Percentiles rank a stretch among this genome's conserved stretches.
phyloP scores from a whole-genome alignment of 257 asterid genomes.

The Capsicum rhomboideum region DNA sequence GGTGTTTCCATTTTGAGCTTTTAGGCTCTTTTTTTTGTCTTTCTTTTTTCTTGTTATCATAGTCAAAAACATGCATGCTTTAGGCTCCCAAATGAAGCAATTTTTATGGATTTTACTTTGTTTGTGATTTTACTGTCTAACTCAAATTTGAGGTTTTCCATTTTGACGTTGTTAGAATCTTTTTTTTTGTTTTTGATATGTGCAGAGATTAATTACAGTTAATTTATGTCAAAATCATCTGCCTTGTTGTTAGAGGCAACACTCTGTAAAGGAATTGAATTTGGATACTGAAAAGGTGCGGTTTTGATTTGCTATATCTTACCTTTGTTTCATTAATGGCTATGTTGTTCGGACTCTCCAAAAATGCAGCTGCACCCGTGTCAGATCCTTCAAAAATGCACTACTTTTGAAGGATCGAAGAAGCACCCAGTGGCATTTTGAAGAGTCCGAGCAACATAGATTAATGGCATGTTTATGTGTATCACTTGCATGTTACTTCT shows the following conservation, averaged over 20 bases:
- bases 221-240: neutral
- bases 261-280: slow-evolving; percentile 23
- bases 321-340: neutral
- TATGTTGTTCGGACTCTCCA: neutral
- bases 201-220: neutral
- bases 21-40: too few species aligned
- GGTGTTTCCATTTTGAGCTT: too few species aligned
- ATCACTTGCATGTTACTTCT: neutral
- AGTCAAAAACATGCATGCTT: slow-evolving; percentile 17
- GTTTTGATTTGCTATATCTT: neutral
- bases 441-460: neutral
- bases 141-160: slow-evolving; percentile 26
- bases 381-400: neutral
- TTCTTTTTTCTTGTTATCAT: neutral
- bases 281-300: slow-evolving; percentile 48
- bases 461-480: neutral
- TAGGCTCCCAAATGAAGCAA: slow-evolving; percentile 1
- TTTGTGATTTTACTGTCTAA: slow-evolving; percentile 9
- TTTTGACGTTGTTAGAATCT: neutral
- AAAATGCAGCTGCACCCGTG: neutral
- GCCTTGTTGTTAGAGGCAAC: slow-evolving; percentile 24
- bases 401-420: neutral
- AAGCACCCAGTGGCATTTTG: neutral
- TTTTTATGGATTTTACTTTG: slow-evolving; percentile 23
- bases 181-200: neutral